Evolutionary conservation across 2,329 filamentous ascomycete genomes (phyloP).

Genomic region (Polytolypa hystricis): DNA sequence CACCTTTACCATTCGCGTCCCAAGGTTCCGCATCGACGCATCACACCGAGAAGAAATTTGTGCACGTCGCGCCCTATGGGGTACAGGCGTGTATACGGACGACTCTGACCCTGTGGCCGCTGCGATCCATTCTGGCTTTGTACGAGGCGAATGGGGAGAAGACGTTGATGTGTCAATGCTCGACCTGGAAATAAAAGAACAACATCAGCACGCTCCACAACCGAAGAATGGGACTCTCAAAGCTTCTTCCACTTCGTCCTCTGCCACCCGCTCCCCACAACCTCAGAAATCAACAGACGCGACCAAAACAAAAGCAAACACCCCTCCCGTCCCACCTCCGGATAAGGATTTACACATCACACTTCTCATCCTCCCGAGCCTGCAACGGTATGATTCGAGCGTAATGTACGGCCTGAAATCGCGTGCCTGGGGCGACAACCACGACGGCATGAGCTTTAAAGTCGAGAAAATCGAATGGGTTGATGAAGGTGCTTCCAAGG

Average conservation of each 20-base stretch:
- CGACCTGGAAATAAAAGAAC: constrained; percentile 41
- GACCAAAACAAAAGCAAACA: constrained; percentile 15
- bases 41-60: constrained; percentile 74
- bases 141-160: constrained; percentile 76
- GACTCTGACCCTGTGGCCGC: constrained; percentile 90
- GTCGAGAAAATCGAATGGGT: constrained; percentile 76
- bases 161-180: constrained; percentile 63
- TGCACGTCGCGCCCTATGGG: constrained; percentile 70
- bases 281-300: constrained; percentile 1
- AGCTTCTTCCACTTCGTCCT: constrained; percentile 8
- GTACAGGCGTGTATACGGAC: constrained; percentile 88
- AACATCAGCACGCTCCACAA: constrained; percentile 33
- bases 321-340: constrained; percentile 41
- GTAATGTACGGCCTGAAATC: constrained; percentile 73
- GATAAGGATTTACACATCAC: constrained; percentile 80
- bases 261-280: constrained; percentile 6
- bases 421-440: constrained; percentile 62
- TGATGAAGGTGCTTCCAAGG: constrained; percentile 49
- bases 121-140: constrained; percentile 86
- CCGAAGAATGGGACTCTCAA: constrained; percentile 26
- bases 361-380: constrained; percentile 65
- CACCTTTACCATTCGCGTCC: constrained; percentile 78
- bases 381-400: constrained; percentile 65
- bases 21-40: constrained; percentile 61
- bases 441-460: constrained; percentile 86